Conservation (phyloP, 805 yeast species). For the Zygoascus ofunaensis region DNA sequence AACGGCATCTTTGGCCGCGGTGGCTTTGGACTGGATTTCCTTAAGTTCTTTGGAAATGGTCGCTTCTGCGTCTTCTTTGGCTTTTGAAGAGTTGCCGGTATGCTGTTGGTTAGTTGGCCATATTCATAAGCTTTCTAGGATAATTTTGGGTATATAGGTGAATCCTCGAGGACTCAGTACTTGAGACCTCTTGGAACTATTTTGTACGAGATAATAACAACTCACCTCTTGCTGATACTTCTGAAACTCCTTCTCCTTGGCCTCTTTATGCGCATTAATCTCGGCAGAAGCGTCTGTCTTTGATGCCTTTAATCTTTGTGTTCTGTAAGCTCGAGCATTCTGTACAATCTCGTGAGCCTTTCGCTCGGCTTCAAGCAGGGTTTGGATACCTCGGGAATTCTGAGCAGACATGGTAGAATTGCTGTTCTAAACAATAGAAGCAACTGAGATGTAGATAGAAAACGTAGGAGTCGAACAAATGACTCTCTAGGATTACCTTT, state of each 20-base stretch:
- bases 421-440: too few species aligned
- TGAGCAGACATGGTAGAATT: conserved; percentile 35
- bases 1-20: conserved; percentile 55
- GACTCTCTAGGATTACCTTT: too few species aligned
- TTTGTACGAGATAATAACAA: conserved; percentile 1
- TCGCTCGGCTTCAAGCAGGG: conserved; percentile 78
- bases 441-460: too few species aligned
- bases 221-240: conserved; percentile 51
- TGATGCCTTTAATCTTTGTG: conserved; percentile 84
- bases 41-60: conserved; percentile 63
- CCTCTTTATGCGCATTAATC: conserved; percentile 73
- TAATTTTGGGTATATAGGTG: too few species aligned
- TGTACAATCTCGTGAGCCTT: conserved; percentile 95
- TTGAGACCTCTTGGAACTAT: background rate
- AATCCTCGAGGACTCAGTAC: too few species aligned
- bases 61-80: conserved; percentile 70
- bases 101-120: conserved; percentile 33
- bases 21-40: conserved; percentile 55
- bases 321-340: conserved; percentile 85
- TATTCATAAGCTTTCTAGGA: too few species aligned
- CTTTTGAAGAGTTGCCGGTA: conserved; percentile 61
- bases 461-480: too few species aligned
- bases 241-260: conserved; percentile 76
- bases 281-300: conserved; percentile 87
- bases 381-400: conserved; percentile 54